Base-by-base conservation (phyloP, 2,329 filamentous ascomycete genomes). In the Hypoxylon sp. region DNA sequence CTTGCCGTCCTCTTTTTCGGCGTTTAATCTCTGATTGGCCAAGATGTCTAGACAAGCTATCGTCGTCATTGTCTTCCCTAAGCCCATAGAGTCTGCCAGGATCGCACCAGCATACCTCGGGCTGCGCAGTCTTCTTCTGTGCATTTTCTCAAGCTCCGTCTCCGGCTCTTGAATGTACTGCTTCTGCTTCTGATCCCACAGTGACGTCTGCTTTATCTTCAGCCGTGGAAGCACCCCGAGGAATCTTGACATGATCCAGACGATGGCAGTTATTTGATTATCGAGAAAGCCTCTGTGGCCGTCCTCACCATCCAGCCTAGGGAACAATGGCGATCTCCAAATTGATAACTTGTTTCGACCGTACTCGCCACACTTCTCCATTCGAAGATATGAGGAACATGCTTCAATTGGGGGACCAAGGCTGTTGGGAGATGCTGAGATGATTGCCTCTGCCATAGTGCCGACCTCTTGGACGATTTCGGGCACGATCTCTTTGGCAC, bases 261-360 rank as follows among this genome's bases (percentile, higher is more conserved):
- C 75, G n/a, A 78, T 73, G 2, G 67, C 74, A 1, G 75, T 78
- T 2, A 76, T 52, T 53, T 77, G 75, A 35, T 74, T 75, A 24
- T 74, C 72, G 1, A 77, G 57, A 3, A 77, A 63, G 7, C 71
- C 75, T 24, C 64, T 73, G 7, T 70, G 68, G 0, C 68, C 73
- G 1, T 72, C 61, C 21, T 46, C n/a, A 13, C 68, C 62, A 27
- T 75, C 70, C 2, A 77, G 60, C 0, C 10, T 56, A 1, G 74
- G 72, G 13, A 76, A 62, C 2, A 74, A 58, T 2, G 74, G 73
- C 2, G 75, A 75, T 32, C 21, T 71, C 72, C 74, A 77, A 0
- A 75, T 19, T 1, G 71, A 58, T 10, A 70, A 54, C 2, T 72
- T 70, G 4, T 69, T 73, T 6, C 64, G 69, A 21, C 75, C 75